Evolutionary conservation across 768 basidiomycete genomes (phyloP).

Genomic region (Macrocybe gigantea): DNA sequence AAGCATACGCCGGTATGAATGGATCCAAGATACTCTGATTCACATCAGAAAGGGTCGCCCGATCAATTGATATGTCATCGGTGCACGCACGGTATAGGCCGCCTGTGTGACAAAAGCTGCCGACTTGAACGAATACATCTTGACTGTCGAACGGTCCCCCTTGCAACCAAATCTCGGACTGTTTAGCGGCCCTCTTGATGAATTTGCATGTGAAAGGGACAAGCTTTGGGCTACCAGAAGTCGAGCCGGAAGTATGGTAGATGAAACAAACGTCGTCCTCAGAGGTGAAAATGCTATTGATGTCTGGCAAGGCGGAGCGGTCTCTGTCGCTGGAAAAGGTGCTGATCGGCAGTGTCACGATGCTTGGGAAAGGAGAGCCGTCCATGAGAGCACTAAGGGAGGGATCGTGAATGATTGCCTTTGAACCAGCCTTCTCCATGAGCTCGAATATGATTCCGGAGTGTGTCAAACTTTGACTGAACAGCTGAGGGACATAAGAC

Average conservation of each 20-base stretch:
- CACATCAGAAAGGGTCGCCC: constrained; percentile 11
- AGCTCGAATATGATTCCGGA: constrained; percentile 56
- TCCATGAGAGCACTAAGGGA: constrained; percentile 31
- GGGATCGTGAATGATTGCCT: constrained; percentile 50
- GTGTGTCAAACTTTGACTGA: constrained; percentile 54
- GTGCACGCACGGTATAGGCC: constrained; percentile 62
- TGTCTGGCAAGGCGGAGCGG: too few relatives aligned
- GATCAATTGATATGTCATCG: too few relatives aligned
- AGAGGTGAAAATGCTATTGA: too few relatives aligned
- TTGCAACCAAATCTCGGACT: constrained; percentile 24
- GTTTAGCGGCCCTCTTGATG: constrained; percentile 41
- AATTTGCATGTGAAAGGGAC: constrained; percentile 53
- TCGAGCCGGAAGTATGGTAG: constrained; percentile 66
- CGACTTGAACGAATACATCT: constrained; percentile 57
- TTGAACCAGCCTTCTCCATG: constrained; percentile 44
- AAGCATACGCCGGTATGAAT: constrained; percentile 70
- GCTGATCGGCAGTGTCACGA: constrained; percentile 33
- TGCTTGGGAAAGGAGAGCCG: constrained; percentile 30
- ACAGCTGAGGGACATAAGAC: constrained; percentile 62
- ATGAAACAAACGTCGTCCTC: constrained; percentile 34
- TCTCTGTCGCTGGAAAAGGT: constrained; percentile 10
- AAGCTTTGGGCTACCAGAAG: constrained; percentile 61
- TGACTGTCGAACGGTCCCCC: constrained; percentile 23
- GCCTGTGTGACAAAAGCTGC: constrained; percentile 80
- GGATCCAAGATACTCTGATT: constrained; percentile 60